A percentile compares a stretch with the other conserved stretches of the same genome.
Conservation (phyloP, 1,284 basidiomycete species). For the Ganoderma multipileum region DNA sequence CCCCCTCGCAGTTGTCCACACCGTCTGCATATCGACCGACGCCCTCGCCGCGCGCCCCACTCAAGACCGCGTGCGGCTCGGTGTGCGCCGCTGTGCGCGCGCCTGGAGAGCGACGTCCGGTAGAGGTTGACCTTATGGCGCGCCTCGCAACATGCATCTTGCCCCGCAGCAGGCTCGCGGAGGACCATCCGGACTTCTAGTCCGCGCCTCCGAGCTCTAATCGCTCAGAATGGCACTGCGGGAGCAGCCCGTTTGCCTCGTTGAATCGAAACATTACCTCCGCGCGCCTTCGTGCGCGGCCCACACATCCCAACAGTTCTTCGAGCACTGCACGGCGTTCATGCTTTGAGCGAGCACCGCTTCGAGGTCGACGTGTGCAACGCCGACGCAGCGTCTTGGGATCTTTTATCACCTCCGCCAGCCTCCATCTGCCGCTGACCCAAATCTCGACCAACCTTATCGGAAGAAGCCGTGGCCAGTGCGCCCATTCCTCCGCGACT, state of each 20-base stretch:
- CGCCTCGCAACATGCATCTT: constrained; percentile 7
- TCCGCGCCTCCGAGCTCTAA: constrained; percentile 4
- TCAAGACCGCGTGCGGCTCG: not conserved
- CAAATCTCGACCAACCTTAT: constrained; percentile 3
- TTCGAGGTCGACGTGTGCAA: not conserved
- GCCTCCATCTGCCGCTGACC: not conserved
- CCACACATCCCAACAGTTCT: not conserved
- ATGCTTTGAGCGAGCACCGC: not conserved
- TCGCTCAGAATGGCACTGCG: not conserved
- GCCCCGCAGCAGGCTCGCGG: constrained; percentile 7
- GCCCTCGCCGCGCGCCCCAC: constrained; percentile 2
- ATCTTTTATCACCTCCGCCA: not conserved
- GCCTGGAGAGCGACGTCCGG: not conserved
- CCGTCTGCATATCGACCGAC: not conserved
- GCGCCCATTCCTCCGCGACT: not conserved
- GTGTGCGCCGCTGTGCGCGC: not conserved
- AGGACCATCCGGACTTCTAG: not conserved
- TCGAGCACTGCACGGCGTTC: not conserved
- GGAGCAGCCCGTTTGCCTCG: not conserved
- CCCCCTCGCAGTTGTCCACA: constrained; percentile 8
- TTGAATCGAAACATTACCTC: not conserved
- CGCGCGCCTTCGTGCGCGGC: not conserved
- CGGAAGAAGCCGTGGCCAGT: constrained; percentile 1
- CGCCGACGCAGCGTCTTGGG: not conserved
- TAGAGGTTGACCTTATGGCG: constrained; percentile 9